Base-by-base conservation (phyloP, 495 filamentous ascomycete species). In the Ascobolus immersus region DNA sequence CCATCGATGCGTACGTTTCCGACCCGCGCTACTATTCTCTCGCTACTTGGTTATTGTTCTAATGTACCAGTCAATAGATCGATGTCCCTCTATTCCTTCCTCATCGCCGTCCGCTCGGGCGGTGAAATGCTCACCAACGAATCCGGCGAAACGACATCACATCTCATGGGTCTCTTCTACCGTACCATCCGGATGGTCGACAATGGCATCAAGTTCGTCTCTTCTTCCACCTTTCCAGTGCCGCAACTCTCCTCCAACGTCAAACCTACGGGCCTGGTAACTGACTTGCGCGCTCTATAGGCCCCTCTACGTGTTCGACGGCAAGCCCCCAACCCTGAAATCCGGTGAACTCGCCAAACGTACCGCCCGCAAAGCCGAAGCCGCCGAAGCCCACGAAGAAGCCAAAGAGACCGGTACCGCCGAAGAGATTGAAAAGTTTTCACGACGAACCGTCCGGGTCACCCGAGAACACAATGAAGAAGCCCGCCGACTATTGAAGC, bases 101-200 rank as follows among this genome's bases (percentile, higher is more conserved):
- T 96, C 28, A 79, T 96, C 45, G 89, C 89, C 11, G 86, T 96
- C 24, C 81, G 86, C 32, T 92, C 80, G 37, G 80, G 89, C 44
- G 86, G 86, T 39, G 77, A 96, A 53, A 81, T 92, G 54, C 68
- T 96, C 38, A 94, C 70, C 65, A 81, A 68, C 47, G 86, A 96
- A 41, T 69, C 65, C 25, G 86, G 86, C 42, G 81, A 93, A 42
- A 96, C 86, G 1, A 96, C 86, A 0, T 94, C 86, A 5, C 86
- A 96, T 52, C 58, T 96, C 13, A 91, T 94, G 84, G 86, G 86
- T 42, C 81, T 96, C 73, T 96, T 96, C 57, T 96, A 96, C 61
- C 86, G 86, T 40, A 96, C 86, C 1, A 64, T 96, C 2, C 78
- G 86, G 44, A 93, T 96, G 52, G 77, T 94, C 51, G 86, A 96